These are phyloP conservation scores for Flaveria trinervia DNA, from an alignment of 129 eudicot species.

Conservation along the genomic window DNA sequence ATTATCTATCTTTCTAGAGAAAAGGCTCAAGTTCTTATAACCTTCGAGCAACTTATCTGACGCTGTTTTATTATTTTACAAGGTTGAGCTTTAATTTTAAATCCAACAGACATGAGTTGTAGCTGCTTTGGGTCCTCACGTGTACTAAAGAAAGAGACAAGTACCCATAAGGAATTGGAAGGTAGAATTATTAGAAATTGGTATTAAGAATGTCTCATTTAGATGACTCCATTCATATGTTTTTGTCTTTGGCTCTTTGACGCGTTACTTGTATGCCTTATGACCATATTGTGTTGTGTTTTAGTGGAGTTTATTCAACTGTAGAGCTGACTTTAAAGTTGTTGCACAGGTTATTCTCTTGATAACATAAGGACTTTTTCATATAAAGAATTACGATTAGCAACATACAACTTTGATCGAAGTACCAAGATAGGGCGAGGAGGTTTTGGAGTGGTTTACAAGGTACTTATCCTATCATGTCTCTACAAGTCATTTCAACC, in stretches of 20 bases:
- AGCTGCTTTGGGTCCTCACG: constrained; percentile 56
- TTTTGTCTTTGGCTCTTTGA: not conserved
- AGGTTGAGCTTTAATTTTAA: constrained; percentile 31
- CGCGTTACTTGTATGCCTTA: constrained; percentile 1
- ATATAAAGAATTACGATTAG: constrained; percentile 59
- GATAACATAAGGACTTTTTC: constrained; percentile 62
- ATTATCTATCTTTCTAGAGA: not conserved
- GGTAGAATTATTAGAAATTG: constrained; percentile 31
- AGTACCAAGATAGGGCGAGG: constrained; percentile 90
- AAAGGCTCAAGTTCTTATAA: constrained; percentile 1
- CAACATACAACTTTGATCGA: constrained; percentile 68
- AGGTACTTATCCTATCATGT: constrained; percentile 48
- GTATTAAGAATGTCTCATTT: constrained; percentile 13
- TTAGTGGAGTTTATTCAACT: not conserved
- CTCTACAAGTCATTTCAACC: not conserved
- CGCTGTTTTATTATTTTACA: not conserved
- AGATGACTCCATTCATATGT: not conserved
- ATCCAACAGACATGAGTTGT: constrained; percentile 57
- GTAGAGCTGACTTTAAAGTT: constrained; percentile 21
- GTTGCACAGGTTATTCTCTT: constrained; percentile 49
- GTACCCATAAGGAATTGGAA: constrained; percentile 42
- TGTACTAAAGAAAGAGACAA: constrained; percentile 39
- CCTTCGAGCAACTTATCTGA: not conserved
- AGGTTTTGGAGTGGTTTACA: constrained; percentile 93
- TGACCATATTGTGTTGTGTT: not conserved